Percentiles rank a stretch among this genome's conserved stretches.
These are phyloP conservation scores for Graphiopsis chlorocephala DNA, from an alignment of 2,329 filamentous ascomycete species.

Conservation along the genomic window DNA sequence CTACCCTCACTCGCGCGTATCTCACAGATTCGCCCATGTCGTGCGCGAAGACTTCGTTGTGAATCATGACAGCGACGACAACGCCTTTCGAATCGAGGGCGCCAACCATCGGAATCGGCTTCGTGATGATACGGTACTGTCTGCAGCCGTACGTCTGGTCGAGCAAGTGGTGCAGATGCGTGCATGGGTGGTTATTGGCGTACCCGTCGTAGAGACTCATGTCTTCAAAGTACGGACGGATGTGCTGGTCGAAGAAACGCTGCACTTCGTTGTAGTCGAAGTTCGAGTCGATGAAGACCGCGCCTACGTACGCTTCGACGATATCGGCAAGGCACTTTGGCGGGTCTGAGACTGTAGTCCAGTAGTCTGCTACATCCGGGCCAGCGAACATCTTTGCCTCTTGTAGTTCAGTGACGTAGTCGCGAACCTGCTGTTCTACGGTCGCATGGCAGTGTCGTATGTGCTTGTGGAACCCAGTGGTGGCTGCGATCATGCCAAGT, in stretches of 20 bases:
- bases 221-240: conserved; percentile 77
- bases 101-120: conserved; percentile 52
- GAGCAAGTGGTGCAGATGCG: conserved; percentile 64
- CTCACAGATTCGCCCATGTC: conserved; percentile 59
- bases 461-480: conserved; percentile 73
- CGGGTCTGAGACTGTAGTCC: conserved; percentile 61
- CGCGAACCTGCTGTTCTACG: conserved; percentile 50
- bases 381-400: conserved; percentile 50
- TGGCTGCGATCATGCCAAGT: conserved; percentile 75
- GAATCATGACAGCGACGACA: conserved; percentile 72
- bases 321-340: conserved; percentile 83
- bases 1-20: conserved; percentile 70
- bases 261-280: conserved; percentile 75
- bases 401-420: conserved; percentile 58
- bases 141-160: conserved; percentile 63
- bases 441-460: conserved; percentile 55
- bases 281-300: conserved; percentile 83
- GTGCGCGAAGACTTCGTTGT: conserved; percentile 66
- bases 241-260: conserved; percentile 70
- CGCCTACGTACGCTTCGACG: conserved; percentile 83
- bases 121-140: conserved; percentile 56
- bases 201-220: conserved; percentile 86
- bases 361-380: conserved; percentile 61
- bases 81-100: conserved; percentile 46
- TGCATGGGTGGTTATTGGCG: conserved; percentile 78